phyloP scores from a whole-genome alignment of 495 filamentous ascomycete genomes.

The Apiosordaria backusii region DNA sequence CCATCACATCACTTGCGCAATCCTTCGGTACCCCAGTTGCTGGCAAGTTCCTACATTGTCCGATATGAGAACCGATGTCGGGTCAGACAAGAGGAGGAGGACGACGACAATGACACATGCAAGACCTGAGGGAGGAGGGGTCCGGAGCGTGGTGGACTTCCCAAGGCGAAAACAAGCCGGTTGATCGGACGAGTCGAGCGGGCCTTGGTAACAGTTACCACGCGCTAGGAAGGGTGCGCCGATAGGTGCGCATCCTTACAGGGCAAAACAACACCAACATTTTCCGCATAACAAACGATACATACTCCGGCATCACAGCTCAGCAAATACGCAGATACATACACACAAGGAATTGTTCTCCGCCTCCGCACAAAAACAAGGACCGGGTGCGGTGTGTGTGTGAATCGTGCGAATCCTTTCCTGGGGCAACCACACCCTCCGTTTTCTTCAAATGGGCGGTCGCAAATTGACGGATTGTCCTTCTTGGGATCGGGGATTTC shows the following conservation, averaged over 20 bases:
- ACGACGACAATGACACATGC: background rate
- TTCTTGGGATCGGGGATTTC: constrained; percentile 8
- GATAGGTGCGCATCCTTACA: background rate
- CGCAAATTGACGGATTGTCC: constrained; percentile 10
- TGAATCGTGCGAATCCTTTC: background rate
- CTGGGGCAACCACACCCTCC: constrained; percentile 1
- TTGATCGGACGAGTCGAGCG: background rate
- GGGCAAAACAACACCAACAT: background rate
- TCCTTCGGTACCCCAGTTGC: background rate
- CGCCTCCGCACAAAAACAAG: background rate
- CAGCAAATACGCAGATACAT: background rate
- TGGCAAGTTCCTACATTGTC: background rate
- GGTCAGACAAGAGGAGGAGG: background rate
- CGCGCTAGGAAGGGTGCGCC: background rate
- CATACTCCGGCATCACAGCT: background rate
- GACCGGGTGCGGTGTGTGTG: background rate
- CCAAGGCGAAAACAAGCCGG: background rate
- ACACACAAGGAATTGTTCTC: background rate
- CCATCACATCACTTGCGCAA: constrained; percentile 2
- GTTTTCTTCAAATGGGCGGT: background rate
- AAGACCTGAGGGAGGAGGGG: background rate
- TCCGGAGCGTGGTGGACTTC: background rate
- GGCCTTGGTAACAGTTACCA: background rate
- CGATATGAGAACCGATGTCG: background rate
- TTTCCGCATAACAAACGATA: background rate